phyloP scores from a whole-genome alignment of 495 filamentous ascomycete species.

The Aspergillus saccharolyticus region DNA sequence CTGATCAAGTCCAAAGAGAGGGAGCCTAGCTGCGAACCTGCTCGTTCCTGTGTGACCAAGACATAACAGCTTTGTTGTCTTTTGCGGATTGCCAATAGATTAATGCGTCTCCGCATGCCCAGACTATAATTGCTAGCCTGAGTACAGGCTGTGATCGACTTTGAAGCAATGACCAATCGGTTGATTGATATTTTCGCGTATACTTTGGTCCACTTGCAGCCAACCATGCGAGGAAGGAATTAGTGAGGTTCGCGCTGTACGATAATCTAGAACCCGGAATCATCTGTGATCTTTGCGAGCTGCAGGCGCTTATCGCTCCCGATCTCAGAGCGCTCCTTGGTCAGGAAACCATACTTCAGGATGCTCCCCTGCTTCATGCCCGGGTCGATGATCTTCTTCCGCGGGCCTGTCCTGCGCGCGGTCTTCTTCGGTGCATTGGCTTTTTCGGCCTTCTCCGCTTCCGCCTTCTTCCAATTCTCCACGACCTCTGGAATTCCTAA shows the following conservation, averaged over 20 bases:
- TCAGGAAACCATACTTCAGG: constrained; percentile 43
- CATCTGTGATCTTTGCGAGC: constrained; percentile 27
- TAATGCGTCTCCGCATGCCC: no score
- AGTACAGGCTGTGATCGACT: no score
- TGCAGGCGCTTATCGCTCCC: constrained; percentile 30
- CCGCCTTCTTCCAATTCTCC: constrained; percentile 68
- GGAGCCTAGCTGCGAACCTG: no score
- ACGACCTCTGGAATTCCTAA: constrained; percentile 68
- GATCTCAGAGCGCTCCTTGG: constrained; percentile 35
- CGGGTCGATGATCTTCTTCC: constrained; percentile 41
- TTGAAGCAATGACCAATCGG: no score
- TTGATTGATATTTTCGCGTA: no score
- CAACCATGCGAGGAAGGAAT: background rate
- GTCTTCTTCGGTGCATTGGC: constrained; percentile 24
- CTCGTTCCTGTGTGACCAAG: no score
- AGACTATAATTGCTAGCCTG: no score
- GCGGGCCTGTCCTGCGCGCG: constrained; percentile 28
- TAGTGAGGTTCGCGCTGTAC: background rate
- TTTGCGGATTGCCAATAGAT: no score
- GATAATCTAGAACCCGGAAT: background rate
- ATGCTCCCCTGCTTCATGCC: constrained; percentile 44
- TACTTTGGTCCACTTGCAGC: background rate
- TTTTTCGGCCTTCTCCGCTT: constrained; percentile 30
- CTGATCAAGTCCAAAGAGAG: no score
- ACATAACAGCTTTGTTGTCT: no score